These are phyloP conservation scores for Bertia moriformis DNA, from an alignment of 2,329 filamentous ascomycete genomes.

Conservation along the genomic window DNA sequence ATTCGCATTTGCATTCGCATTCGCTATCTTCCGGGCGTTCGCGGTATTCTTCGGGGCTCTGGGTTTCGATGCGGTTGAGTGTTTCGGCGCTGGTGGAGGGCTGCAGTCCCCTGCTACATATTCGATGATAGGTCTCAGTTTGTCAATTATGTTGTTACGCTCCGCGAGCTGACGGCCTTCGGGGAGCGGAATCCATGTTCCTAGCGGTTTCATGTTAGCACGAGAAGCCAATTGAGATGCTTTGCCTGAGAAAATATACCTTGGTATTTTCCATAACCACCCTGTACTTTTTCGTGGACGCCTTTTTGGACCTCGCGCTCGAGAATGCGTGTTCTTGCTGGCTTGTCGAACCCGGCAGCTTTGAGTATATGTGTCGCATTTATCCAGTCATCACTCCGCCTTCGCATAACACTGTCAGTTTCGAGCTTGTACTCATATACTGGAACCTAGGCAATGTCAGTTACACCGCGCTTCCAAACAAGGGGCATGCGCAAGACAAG, in stretches of 20 bases:
- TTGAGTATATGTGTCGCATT: constrained; percentile 1
- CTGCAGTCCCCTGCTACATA: not conserved
- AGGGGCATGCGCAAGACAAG: not conserved
- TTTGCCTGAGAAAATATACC: not conserved
- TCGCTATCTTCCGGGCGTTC: not conserved
- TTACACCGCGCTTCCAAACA: not conserved
- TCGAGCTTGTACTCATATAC: not conserved
- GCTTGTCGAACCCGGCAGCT: constrained; percentile 1
- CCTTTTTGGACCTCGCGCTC: constrained; percentile 1
- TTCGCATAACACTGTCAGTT: not conserved
- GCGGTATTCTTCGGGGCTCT: not conserved
- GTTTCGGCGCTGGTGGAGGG: constrained; percentile 1
- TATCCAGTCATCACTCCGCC: not conserved
- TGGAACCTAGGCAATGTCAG: not conserved
- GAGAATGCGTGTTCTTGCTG: not conserved
- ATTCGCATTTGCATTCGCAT: not conserved
- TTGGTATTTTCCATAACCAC: constrained; percentile 1
- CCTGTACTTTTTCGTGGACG: not conserved
- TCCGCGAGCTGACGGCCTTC: not conserved
- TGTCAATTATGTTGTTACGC: constrained; percentile 1
- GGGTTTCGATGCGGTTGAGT: not conserved
- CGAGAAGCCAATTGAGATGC: not conserved
- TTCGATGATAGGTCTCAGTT: not conserved
- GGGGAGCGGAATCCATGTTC: constrained; percentile 1
- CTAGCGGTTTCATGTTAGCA: not conserved